Evolutionary conservation across 2,329 filamentous ascomycete genomes (phyloP), one percentile per base, ranked within the genome.

Genomic region (Tympanopsis confertula): DNA sequence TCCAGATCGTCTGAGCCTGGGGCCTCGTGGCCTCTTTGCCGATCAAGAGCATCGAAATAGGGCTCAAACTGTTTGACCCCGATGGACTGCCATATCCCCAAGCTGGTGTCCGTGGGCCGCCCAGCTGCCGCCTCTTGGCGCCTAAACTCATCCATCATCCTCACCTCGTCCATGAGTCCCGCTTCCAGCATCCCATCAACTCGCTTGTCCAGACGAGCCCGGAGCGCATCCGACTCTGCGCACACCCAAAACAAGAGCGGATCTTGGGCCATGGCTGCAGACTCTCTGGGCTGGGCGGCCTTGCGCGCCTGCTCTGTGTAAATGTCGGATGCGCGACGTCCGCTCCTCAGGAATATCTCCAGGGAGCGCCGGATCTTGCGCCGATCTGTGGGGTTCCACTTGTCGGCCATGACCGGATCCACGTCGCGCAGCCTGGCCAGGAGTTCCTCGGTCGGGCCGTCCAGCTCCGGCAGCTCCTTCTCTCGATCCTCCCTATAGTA

Each of bases 31-130:
- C 59, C 48, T 13, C 65, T n/a, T n/a, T n/a, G n/a, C n/a, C n/a
- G n/a, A n/a, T n/a, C n/a, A n/a, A n/a, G 42, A 1, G 71, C 69
- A 2, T 61, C 49, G 18, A 88, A 61, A 50, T 87, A 94, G 0
- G 74, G 68, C 40, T 84, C 71, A 52, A 96, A 82, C 52, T 98
- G 86, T 54, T 93, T 95, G 59, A 87, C 95, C 1, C 91, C 91
- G 43, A 98, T 98, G 1, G 88, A 91, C 38, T 94, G 82, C 87
- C 89, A 98, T 32, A 98, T 93, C 1, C 91, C 93, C 38, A 79
- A 77, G 1, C 74, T 83, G 45, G 76, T 69, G 51, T 96, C 86
- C 2, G 91, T 59, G 0, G 57, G 45, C 2, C 65, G 56, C 0
- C 76, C 80, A 2, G 61, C 50, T 0, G 61, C 52, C 0, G 54